Percentiles rank a stretch among this genome's conserved stretches.
Conservation (phyloP, 2,329 filamentous ascomycete genomes). For the Monilinia vaccinii-corymbosi region DNA sequence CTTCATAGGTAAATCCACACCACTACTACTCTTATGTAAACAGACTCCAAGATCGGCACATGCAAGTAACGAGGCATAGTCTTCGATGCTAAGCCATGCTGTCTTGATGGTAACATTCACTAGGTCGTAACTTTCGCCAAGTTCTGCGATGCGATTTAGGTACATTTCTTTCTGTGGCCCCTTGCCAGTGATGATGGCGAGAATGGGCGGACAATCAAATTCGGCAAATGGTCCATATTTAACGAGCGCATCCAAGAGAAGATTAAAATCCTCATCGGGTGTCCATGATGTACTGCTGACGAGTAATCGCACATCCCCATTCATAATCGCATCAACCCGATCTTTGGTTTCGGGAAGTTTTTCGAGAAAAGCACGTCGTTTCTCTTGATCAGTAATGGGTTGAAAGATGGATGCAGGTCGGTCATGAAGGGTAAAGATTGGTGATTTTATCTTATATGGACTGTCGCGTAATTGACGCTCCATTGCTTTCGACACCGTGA, state of each 20-base stretch:
- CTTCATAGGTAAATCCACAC: conserved; percentile 97
- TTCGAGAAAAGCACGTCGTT: conserved; percentile 51
- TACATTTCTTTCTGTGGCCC: conserved; percentile 78
- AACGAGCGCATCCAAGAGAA: conserved; percentile 76
- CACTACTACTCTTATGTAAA: conserved; percentile 85
- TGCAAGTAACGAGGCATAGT: conserved; percentile 78
- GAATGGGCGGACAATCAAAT: conserved; percentile 47
- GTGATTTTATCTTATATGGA: conserved; percentile 55
- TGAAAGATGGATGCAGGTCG: conserved; percentile 76
- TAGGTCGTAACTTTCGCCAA: conserved; percentile 52
- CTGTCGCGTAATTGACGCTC: conserved; percentile 53
- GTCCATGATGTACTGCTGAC: conserved; percentile 98
- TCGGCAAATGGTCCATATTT: conserved; percentile 51
- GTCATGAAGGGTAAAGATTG: conserved; percentile 71
- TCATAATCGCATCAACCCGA: conserved; percentile 49
- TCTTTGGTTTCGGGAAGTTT: conserved; percentile 55
- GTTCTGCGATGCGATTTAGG: conserved; percentile 50
- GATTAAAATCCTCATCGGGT: conserved; percentile 84
- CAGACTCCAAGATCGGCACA: conserved; percentile 85
- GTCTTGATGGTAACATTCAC: conserved; percentile 64
- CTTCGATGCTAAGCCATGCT: conserved; percentile 73
- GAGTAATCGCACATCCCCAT: conserved; percentile 55
- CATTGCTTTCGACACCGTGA: conserved; percentile 91
- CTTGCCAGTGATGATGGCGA: conserved; percentile 90
- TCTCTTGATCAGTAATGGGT: conserved; percentile 44